Evolutionary conservation across 2,329 filamentous ascomycete genomes (phyloP), one percentile per base, ranked within the genome.

Genomic region (Chaetomium strumarium): DNA sequence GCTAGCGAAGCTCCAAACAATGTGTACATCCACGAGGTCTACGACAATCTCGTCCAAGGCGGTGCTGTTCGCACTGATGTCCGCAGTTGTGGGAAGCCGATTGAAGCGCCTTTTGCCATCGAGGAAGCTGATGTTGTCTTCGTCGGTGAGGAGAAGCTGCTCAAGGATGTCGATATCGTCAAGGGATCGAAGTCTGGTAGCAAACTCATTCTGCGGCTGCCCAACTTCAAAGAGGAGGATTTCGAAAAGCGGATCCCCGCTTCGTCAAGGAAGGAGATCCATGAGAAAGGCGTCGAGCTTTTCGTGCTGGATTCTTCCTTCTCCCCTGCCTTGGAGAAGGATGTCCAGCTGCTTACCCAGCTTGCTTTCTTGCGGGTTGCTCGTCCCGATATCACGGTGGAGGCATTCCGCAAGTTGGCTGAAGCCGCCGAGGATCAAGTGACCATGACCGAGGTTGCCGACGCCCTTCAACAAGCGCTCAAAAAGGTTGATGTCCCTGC

Each of bases 1-100:
- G 92, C 84, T 77, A 84, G 85, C 76, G 90, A 80, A 68, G 88
- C 73, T 69, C 87, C 73, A 70, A 78, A 64, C 63, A 82, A 84
- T 59, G 72, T 85, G 58, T 78, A 79, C 52, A 64, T 83, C 36
- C 83, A 75, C 79, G 85, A 74, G 71, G 78, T 64, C 63, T 84
- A 74, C 71, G 83, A 77, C 74, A 85, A 76, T 79, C 83, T 74
- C 70, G 81, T 70, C 55, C 84, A 75, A 76, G 93, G 91, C 40
- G 93, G 93, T 61, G 77, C 86, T 46, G 73, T 93, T 49, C 85
- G 92, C 60, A 88, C 88, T 41, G 92, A 97, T 65, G 81, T 97
- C 51, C 85, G 92, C 56, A 86, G 83, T 64, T 91, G 90, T 30
- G 83, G 84, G 65, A 91, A 88, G 74, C 84, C 85, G 30, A 79